Conservation (phyloP, 225 moss, liverwort and hornwort genomes). For the Takakia lepidozioides region DNA sequence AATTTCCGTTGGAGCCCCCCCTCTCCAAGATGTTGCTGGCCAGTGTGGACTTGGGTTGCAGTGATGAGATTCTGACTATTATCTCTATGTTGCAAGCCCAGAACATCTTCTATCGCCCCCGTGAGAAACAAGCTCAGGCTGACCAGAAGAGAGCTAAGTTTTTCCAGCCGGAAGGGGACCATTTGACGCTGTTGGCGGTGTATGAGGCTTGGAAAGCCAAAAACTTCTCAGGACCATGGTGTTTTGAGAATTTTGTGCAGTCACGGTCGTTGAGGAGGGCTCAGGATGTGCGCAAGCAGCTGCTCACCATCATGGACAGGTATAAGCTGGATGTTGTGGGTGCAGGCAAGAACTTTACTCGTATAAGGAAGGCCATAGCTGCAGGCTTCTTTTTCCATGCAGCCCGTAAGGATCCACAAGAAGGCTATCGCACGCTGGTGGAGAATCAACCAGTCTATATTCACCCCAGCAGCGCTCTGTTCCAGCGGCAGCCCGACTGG, state of each 20-base stretch:
- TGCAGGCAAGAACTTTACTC: neutral
- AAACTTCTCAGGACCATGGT: constrained; percentile 6
- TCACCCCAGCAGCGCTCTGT: constrained; percentile 6
- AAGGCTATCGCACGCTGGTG: constrained; percentile 7
- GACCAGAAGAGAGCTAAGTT: constrained; percentile 5
- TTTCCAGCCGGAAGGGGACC: constrained; percentile 5
- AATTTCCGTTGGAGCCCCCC: constrained; percentile 4
- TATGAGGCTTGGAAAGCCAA: constrained; percentile 8
- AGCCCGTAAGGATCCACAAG: constrained; percentile 5
- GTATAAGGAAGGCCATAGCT: constrained; percentile 2
- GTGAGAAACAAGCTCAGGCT: constrained; percentile 6
- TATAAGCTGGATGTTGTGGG: constrained; percentile 3
- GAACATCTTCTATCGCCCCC: constrained; percentile 4
- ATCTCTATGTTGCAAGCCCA: constrained; percentile 6
- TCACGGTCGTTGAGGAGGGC: constrained; percentile 2
- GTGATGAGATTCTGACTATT: constrained; percentile 5
- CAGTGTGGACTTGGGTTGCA: constrained; percentile 7
- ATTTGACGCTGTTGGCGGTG: constrained; percentile 1
- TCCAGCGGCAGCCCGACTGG: constrained; percentile 5
- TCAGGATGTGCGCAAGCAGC: constrained; percentile 5
- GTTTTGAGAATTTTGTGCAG: constrained; percentile 8
- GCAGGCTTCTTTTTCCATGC: constrained; percentile 5
- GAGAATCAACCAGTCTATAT: constrained; percentile 10
- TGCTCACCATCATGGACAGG: constrained; percentile 6
- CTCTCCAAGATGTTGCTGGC: neutral